phyloP scores from a whole-genome alignment of 2,329 filamentous ascomycete genomes.

The Camptophora hylomeconis region DNA sequence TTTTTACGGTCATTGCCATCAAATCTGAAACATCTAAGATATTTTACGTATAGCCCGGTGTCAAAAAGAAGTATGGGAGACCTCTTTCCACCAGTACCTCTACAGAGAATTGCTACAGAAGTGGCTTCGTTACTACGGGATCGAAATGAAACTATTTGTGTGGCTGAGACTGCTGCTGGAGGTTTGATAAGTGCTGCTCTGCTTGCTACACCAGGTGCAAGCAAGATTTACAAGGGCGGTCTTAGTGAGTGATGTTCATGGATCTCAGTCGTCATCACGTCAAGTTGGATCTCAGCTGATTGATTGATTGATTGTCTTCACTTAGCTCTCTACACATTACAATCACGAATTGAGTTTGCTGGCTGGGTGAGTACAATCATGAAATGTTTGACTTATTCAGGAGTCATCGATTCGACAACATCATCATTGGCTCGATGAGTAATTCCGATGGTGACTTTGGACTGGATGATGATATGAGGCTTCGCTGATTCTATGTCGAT shows the following conservation, averaged over 20 bases:
- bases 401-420: too few relatives aligned
- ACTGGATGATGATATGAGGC: too few relatives aligned
- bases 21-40: too few relatives aligned
- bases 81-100: conserved; percentile 20
- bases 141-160: conserved; percentile 43
- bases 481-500: too few relatives aligned
- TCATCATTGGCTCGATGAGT: too few relatives aligned
- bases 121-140: conserved; percentile 41
- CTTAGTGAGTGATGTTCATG: conserved; percentile 41
- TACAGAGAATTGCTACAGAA: conserved; percentile 35
- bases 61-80: conserved; percentile 15
- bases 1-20: too few relatives aligned
- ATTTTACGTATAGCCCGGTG: too few relatives aligned
- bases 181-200: conserved; percentile 48
- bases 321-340: conserved; percentile 42
- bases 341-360: conserved; percentile 43
- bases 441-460: too few relatives aligned
- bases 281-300: not conserved
- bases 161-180: conserved; percentile 52
- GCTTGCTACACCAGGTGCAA: conserved; percentile 46
- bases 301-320: conserved; percentile 1
- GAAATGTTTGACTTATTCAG: too few relatives aligned
- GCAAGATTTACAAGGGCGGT: conserved; percentile 47
- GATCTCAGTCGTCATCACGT: too few relatives aligned
- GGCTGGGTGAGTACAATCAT: too few relatives aligned